Conservation (phyloP, 2,329 filamentous ascomycete genomes). For the Aspergillus sclerotialis region DNA sequence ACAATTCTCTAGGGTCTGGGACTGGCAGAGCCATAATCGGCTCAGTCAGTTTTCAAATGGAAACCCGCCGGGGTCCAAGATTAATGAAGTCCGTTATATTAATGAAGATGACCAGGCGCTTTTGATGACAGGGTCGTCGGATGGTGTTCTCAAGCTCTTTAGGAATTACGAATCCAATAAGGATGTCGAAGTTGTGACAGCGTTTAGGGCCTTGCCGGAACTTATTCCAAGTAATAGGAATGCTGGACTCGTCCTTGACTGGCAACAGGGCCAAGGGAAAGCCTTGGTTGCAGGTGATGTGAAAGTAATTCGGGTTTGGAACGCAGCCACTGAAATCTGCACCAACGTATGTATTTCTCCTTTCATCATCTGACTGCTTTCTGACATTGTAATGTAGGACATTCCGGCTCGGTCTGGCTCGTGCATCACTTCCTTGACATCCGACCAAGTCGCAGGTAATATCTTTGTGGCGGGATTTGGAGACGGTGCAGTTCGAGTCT, state of each 20-base stretch:
- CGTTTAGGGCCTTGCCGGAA: constrained; percentile 87
- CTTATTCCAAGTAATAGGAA: constrained; percentile 91
- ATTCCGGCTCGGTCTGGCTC: constrained; percentile 91
- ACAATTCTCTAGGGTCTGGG: constrained; percentile 60
- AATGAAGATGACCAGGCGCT: constrained; percentile 97
- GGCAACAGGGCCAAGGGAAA: constrained; percentile 95
- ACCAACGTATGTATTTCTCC: constrained; percentile 50
- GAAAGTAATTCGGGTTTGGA: constrained; percentile 92
- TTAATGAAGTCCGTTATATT: constrained; percentile 94
- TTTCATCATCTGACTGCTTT: neutral
- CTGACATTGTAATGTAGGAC: constrained; percentile 45
- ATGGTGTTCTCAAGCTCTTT: constrained; percentile 90
- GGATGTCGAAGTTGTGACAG: constrained; percentile 75
- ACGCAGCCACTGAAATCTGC: constrained; percentile 87
- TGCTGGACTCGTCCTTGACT: constrained; percentile 93
- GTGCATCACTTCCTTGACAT: constrained; percentile 91
- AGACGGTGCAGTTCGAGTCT: constrained; percentile 88
- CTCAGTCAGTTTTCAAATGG: constrained; percentile 87
- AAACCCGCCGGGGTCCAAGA: constrained; percentile 82
- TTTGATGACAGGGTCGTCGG: constrained; percentile 88
- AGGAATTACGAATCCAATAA: constrained; percentile 77
- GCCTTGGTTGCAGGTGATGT: constrained; percentile 95
- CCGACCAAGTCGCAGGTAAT: constrained; percentile 95
- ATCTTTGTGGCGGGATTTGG: constrained; percentile 95
- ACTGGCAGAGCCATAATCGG: constrained; percentile 72